These are phyloP conservation scores for Psilocybe cubensis DNA, from an alignment of 768 basidiomycete genomes.

Conservation along the genomic window DNA sequence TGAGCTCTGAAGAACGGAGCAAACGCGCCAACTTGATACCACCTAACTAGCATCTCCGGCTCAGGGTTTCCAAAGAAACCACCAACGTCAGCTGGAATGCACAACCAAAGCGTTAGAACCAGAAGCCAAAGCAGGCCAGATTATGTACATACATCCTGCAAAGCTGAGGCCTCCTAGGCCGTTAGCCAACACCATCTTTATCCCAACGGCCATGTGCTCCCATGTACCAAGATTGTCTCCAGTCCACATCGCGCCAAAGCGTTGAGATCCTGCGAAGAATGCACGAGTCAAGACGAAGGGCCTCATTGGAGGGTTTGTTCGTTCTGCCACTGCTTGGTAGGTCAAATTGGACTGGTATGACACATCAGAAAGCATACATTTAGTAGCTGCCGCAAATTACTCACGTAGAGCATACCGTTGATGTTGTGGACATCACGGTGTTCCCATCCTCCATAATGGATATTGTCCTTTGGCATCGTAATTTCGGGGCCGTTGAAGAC, in stretches of 20 bases:
- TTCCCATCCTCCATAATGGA: slow-evolving; percentile 96
- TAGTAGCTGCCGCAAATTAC: slow-evolving; percentile 27
- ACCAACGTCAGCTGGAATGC: slow-evolving; percentile 84
- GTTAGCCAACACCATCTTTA: slow-evolving; percentile 92
- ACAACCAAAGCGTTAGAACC: slow-evolving; percentile 6
- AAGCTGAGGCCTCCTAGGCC: slow-evolving; percentile 92
- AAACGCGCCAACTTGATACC: slow-evolving; percentile 96
- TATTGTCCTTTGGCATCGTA: slow-evolving; percentile 61
- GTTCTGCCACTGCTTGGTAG: slow-evolving; percentile 73
- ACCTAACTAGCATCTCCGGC: slow-evolving; percentile 92
- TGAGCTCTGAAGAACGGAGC: slow-evolving; percentile 99
- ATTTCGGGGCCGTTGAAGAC: slow-evolving; percentile 99
- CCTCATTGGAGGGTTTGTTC: slow-evolving; percentile 75
- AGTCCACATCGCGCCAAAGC: slow-evolving; percentile 98
- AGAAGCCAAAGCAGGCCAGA: not conserved
- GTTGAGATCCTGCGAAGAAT: slow-evolving; percentile 95
- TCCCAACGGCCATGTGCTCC: slow-evolving; percentile 94
- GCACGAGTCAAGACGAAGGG: slow-evolving; percentile 96
- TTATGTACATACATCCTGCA: slow-evolving; percentile 72
- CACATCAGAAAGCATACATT: not conserved
- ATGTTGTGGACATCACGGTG: slow-evolving; percentile 97
- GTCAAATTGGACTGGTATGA: slow-evolving; percentile 77
- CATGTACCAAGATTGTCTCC: slow-evolving; percentile 97
- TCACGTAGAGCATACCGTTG: slow-evolving; percentile 91
- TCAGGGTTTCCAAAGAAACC: slow-evolving; percentile 99